Percentiles rank a stretch among this genome's conserved stretches.
Evolutionary conservation across 2,329 filamentous ascomycete species (phyloP).

Genomic region (Colletotrichum cordylinicola): DNA sequence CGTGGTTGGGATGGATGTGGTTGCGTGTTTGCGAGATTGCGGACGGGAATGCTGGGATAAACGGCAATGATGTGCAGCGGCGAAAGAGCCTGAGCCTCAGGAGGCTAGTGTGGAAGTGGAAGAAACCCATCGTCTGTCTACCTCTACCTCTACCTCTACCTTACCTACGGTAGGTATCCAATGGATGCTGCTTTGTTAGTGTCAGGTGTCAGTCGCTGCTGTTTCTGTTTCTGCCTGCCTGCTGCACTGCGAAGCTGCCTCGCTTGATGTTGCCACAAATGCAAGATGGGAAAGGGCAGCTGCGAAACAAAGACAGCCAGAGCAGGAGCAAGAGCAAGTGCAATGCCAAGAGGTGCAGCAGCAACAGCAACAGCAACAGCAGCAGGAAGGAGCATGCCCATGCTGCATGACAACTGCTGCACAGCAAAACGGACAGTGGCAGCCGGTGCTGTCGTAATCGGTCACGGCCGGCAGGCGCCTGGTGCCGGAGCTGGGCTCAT

Average conservation of each 20-base stretch:
- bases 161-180: no score
- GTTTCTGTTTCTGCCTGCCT: not conserved
- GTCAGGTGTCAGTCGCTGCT: not conserved
- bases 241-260: not conserved
- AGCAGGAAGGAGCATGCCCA: no score
- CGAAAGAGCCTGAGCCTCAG: not conserved
- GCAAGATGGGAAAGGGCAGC: not conserved
- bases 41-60: not conserved
- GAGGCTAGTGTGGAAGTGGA: not conserved
- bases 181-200: not conserved
- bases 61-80: slow-evolving; percentile 13
- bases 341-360: not conserved
- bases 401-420: not conserved
- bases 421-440: not conserved
- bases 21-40: not conserved
- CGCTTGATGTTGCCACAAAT: not conserved
- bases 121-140: not conserved
- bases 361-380: not conserved
- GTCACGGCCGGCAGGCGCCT: slow-evolving; percentile 9
- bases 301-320: not conserved
- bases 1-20: not conserved
- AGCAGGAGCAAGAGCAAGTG: not conserved
- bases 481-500: slow-evolving; percentile 12
- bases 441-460: slow-evolving; percentile 3
- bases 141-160: no score